These are phyloP conservation scores for Neofusicoccum umdonicola DNA, from an alignment of 2,329 filamentous ascomycete genomes.

Conservation along the genomic window DNA sequence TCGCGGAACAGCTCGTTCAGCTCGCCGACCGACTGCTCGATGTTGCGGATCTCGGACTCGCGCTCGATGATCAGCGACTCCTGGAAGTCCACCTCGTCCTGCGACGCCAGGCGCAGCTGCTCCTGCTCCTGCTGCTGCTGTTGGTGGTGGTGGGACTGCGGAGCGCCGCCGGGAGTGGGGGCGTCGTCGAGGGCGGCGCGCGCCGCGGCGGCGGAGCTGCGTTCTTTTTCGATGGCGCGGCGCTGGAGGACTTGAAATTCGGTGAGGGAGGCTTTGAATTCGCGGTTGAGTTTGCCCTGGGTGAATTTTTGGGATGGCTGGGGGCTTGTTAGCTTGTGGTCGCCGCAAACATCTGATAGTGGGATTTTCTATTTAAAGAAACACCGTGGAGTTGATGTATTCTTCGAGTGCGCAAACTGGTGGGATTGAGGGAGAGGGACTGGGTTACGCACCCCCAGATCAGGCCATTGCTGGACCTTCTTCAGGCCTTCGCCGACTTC, in stretches of 20 bases:
- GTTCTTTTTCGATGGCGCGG: slow-evolving; percentile 86
- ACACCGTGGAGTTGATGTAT: background rate
- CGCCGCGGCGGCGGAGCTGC: slow-evolving; percentile 78
- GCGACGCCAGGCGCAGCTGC: slow-evolving; percentile 76
- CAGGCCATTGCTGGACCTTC: slow-evolving; percentile 73
- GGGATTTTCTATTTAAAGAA: slow-evolving; percentile 16
- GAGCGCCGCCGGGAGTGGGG: slow-evolving; percentile 43
- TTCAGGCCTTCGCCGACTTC: slow-evolving; percentile 92
- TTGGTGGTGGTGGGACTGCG: slow-evolving; percentile 40
- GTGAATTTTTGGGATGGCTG: slow-evolving; percentile 95
- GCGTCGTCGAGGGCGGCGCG: slow-evolving; percentile 68
- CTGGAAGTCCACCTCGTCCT: slow-evolving; percentile 97
- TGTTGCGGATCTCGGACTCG: slow-evolving; percentile 94
- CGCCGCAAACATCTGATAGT: slow-evolving; percentile 1
- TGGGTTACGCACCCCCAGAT: slow-evolving; percentile 67
- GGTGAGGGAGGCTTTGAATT: slow-evolving; percentile 83
- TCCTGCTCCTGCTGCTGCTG: slow-evolving; percentile 57
- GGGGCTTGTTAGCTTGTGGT: background rate
- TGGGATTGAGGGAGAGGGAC: background rate
- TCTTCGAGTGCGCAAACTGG: background rate
- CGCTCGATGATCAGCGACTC: slow-evolving; percentile 94
- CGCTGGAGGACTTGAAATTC: slow-evolving; percentile 94
- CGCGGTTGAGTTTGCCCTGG: slow-evolving; percentile 88
- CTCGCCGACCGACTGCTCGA: slow-evolving; percentile 93
- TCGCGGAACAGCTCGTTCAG: slow-evolving; percentile 96